These are phyloP conservation scores for Albugo laibachii DNA, from an alignment of 352 stramenopile genomes.

Conservation along the genomic window DNA sequence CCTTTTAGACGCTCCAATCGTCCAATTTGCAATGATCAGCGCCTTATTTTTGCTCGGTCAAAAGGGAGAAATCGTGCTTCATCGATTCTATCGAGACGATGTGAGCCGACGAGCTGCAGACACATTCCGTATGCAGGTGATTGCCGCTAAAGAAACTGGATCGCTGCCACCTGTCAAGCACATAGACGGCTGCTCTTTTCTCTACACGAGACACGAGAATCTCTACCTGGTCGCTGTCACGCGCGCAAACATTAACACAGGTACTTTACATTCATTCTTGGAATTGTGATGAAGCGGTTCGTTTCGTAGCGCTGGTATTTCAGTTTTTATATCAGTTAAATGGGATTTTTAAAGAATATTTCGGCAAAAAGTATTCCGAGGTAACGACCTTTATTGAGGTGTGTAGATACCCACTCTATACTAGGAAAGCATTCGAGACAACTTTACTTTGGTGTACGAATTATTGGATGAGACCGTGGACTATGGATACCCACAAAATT, in stretches of 20 bases:
- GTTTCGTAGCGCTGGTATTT: constrained; percentile 77
- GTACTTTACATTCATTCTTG: constrained; percentile 5
- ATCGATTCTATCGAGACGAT: constrained; percentile 66
- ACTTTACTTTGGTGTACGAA: constrained; percentile 98
- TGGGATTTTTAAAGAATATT: constrained; percentile 93
- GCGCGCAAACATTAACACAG: constrained; percentile 92
- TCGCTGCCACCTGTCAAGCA: constrained; percentile 87
- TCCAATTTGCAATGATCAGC: constrained; percentile 31
- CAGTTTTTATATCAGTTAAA: constrained; percentile 95
- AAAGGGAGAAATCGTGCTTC: constrained; percentile 66
- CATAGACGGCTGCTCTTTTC: constrained; percentile 94
- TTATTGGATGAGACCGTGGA: constrained; percentile 98
- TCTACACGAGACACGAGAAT: constrained; percentile 94
- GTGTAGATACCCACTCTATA: not conserved
- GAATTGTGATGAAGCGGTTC: not conserved
- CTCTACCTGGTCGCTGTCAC: constrained; percentile 97
- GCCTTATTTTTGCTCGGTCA: constrained; percentile 64
- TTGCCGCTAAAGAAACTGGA: constrained; percentile 92
- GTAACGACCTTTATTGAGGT: constrained; percentile 2
- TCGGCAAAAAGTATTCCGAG: constrained; percentile 95
- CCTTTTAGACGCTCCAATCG: no score
- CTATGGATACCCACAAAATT: constrained; percentile 98
- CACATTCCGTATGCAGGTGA: constrained; percentile 73
- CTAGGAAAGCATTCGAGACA: constrained; percentile 88
- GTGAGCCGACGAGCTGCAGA: constrained; percentile 50